Evolutionary conservation across 106 monocot genomes (phyloP), one percentile per base, ranked within the genome.

Genomic region (Triglochin maritima): DNA sequence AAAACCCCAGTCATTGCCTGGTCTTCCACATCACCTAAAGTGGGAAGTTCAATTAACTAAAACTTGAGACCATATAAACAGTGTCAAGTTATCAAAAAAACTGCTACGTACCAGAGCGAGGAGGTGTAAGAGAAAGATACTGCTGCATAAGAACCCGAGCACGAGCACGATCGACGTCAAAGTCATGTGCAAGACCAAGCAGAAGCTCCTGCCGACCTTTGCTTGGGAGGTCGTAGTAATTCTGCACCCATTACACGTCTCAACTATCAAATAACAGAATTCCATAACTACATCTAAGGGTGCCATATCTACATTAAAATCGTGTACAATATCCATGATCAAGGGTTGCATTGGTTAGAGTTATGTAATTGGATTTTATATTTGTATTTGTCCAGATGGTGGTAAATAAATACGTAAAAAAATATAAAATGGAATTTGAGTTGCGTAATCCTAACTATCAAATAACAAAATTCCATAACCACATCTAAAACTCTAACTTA

Each of bases 71-170:
- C 11, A 47, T 6, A 14, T 44, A 65, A 49, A 7, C 44, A n/a
- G 0, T 49, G 48, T 49, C 5, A 47, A 55, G 15, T 29, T 44
- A 53, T 9, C 59, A 4, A n/a, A 10, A 11, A 47, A 8, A 44
- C 17, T 16, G 47, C 46, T 68, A 69, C 8, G 6, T 50, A 67
- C 59, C 50, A 55, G 14, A 56, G 49, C 51, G 71, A n/a, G 80
- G 67, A 63, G 66, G 60, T 15, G 69, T 77, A 43, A 83, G 59
- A 69, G 73, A 80, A 49, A 92, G 71, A 59, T 92, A 92, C 66
- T 92, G 84, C 62, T 68, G 73, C 91, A 87, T 85, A 67, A 92
- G 77, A 47, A 78, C 77, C 17, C 82, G 85, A 44, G 87, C 87
- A 46, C 76, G 72, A 17, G 56, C 49, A 42, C 91, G 71, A 56